Evolutionary conservation across 129 eudicot genomes (phyloP).

Genomic region (Sambucus nigra): DNA sequence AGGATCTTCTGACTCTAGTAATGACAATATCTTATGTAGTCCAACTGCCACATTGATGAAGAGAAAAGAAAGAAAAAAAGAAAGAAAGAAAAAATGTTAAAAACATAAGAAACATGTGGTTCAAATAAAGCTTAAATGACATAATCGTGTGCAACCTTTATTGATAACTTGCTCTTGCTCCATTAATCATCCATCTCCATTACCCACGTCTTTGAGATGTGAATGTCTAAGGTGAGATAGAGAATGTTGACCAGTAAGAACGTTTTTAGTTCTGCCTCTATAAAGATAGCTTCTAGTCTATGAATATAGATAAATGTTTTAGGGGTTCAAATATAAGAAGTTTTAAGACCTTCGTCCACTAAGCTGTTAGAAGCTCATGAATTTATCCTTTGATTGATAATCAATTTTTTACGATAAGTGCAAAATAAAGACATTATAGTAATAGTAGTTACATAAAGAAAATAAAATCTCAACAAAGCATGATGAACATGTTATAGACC

Average conservation of each 20-base stretch:
- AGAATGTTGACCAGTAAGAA: slow-evolving; percentile 21
- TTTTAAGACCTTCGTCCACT: too few species aligned
- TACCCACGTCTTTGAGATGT: slow-evolving; percentile 46
- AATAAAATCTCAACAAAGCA: background rate
- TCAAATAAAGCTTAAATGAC: slow-evolving; percentile 5
- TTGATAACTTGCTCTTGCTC: slow-evolving; percentile 79
- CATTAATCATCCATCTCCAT: slow-evolving; percentile 67
- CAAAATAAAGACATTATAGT: slow-evolving; percentile 1
- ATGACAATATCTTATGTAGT: slow-evolving; percentile 86
- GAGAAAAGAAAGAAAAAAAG: too few species aligned
- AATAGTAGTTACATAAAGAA: background rate
- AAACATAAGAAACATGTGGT: background rate
- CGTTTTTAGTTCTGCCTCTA: slow-evolving; percentile 18
- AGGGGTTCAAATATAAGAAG: too few species aligned
- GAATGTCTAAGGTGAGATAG: slow-evolving; percentile 39
- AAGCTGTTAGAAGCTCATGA: too few species aligned
- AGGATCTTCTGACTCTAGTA: slow-evolving; percentile 90
- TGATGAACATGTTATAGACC: slow-evolving; percentile 5
- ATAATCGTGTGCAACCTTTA: background rate
- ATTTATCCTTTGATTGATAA: too few species aligned
- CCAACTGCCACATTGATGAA: slow-evolving; percentile 50
- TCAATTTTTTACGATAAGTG: background rate
- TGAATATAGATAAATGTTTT: too few species aligned
- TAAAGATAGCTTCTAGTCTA: too few species aligned
- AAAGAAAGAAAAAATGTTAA: too few species aligned